These are phyloP conservation scores for Balakata baccata DNA, from an alignment of 345 rosid species.

Conservation along the genomic window DNA sequence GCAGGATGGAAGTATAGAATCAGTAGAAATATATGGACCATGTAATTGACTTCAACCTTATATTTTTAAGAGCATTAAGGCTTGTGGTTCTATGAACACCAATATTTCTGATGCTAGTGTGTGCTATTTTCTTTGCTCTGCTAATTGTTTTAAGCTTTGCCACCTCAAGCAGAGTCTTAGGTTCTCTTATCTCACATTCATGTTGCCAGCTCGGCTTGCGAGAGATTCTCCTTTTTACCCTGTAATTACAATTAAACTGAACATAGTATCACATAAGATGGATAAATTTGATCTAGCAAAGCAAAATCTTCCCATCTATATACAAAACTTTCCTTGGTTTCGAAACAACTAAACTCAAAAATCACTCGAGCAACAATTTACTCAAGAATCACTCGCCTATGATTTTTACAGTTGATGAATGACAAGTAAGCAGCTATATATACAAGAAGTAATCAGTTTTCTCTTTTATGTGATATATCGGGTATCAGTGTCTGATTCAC, in stretches of 20 bases:
- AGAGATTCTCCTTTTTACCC: too few species aligned
- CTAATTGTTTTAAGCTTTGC: not conserved
- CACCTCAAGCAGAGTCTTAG: not conserved
- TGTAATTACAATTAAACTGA: not conserved
- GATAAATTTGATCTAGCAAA: not conserved
- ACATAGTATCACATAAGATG: not conserved
- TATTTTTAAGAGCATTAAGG: not conserved
- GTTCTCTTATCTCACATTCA: not conserved
- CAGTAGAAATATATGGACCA: not conserved
- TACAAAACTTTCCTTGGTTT: not conserved
- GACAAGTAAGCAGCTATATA: slow-evolving; percentile 16
- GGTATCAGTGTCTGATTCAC: slow-evolving; percentile 59
- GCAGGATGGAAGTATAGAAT: not conserved
- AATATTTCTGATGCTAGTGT: not conserved
- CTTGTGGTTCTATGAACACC: not conserved
- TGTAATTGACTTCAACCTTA: not conserved
- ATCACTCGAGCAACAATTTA: too few species aligned
- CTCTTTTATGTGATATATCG: slow-evolving; percentile 21
- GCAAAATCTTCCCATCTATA: not conserved
- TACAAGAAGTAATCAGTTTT: slow-evolving; percentile 18
- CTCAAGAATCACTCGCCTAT: not conserved
- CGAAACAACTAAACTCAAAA: slow-evolving; percentile 23
- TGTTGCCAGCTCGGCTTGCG: too few species aligned
- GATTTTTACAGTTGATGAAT: not conserved
- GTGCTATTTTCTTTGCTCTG: not conserved